phyloP scores from a whole-genome alignment of 2,329 filamentous ascomycete genomes.

The Endocalyx cinctus region DNA sequence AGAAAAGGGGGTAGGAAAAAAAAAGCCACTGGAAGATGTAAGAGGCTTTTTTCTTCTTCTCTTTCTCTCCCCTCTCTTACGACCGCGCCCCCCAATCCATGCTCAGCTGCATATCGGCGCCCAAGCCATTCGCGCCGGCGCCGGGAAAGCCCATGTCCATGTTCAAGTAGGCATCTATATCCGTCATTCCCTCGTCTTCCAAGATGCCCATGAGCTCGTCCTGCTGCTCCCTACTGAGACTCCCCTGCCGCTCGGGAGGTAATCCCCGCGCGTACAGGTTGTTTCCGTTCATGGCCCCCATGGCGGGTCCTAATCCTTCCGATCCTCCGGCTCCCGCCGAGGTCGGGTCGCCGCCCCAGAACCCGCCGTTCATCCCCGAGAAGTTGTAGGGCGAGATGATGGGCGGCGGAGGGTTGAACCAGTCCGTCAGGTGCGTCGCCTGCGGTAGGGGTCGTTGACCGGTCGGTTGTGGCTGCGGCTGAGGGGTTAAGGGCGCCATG shows the following conservation, averaged over 20 bases:
- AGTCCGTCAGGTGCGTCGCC: constrained; percentile 37
- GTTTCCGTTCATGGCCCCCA: constrained; percentile 14
- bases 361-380: constrained; percentile 34
- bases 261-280: constrained; percentile 21
- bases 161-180: constrained; percentile 57
- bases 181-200: constrained; percentile 61
- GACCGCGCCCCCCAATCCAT: too few species aligned
- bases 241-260: constrained; percentile 56
- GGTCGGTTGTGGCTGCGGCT: constrained; percentile 28
- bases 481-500: constrained; percentile 34
- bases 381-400: constrained; percentile 52
- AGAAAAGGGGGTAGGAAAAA: too few species aligned
- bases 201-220: constrained; percentile 76
- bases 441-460: constrained; percentile 41
- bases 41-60: too few species aligned
- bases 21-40: too few species aligned
- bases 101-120: too few species aligned
- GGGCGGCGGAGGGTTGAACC: constrained; percentile 49
- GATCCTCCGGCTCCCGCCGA: constrained; percentile 5
- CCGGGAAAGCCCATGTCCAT: constrained; percentile 32
- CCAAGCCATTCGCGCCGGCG: too few species aligned
- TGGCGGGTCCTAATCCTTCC: constrained; percentile 19
- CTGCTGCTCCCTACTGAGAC: constrained; percentile 75
- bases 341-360: constrained; percentile 34
- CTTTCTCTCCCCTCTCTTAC: too few species aligned